A percentile compares a stretch with the other conserved stretches of the same genome.
Conservation (phyloP, 768 basidiomycete genomes). For the Podaxis sp. region DNA sequence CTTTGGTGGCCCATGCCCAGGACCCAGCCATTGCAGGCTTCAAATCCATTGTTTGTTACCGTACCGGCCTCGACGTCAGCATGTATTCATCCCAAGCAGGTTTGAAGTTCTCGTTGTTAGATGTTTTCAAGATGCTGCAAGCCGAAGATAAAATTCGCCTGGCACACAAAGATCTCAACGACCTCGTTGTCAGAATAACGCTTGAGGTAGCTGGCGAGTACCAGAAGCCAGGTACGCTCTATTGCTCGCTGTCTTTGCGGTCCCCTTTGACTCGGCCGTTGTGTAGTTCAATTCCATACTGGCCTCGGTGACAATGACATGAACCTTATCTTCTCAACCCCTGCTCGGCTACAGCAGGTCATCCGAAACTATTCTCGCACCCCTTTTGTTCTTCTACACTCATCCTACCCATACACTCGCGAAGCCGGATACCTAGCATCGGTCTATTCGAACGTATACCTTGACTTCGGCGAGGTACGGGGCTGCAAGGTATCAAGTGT, state of each 20-base stretch:
- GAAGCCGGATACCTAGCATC: slow-evolving; percentile 76
- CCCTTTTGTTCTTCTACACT: slow-evolving; percentile 65
- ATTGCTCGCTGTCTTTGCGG: not conserved
- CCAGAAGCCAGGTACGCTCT: slow-evolving; percentile 54
- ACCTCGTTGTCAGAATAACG: slow-evolving; percentile 54
- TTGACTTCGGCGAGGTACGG: slow-evolving; percentile 71
- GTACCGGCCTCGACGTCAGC: slow-evolving; percentile 63
- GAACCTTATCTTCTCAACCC: slow-evolving; percentile 50
- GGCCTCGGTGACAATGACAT: slow-evolving; percentile 78
- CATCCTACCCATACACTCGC: slow-evolving; percentile 73
- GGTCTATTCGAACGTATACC: slow-evolving; percentile 67
- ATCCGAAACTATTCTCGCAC: slow-evolving; percentile 61
- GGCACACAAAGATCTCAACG: slow-evolving; percentile 60
- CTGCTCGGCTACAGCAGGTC: slow-evolving; percentile 62
- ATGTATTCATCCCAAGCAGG: slow-evolving; percentile 21
- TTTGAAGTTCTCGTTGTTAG: slow-evolving; percentile 25
- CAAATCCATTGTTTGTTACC: slow-evolving; percentile 77
- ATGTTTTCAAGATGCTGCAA: slow-evolving; percentile 30
- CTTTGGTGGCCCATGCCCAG: slow-evolving; percentile 31
- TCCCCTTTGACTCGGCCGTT: not conserved
- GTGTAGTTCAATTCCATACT: slow-evolving; percentile 77
- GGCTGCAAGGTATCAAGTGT: not conserved
- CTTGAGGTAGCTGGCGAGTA: slow-evolving; percentile 47
- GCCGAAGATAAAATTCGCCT: slow-evolving; percentile 42
- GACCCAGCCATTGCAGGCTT: slow-evolving; percentile 57